phyloP scores from a whole-genome alignment of 352 stramenopile genomes.

The Phytopythium cucurbitacearum region DNA sequence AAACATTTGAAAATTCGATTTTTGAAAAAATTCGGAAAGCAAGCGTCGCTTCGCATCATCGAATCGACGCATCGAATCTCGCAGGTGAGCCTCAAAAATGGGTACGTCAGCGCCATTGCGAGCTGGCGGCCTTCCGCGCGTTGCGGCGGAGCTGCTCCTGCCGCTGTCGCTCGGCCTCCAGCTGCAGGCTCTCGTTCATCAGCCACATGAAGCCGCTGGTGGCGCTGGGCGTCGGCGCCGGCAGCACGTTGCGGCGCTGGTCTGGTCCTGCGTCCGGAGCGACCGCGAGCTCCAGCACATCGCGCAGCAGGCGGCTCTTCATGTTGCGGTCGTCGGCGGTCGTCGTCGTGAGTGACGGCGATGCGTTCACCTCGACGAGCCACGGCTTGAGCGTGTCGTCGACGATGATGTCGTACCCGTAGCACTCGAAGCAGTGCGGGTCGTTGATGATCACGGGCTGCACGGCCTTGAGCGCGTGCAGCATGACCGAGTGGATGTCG shows the following conservation, averaged over 20 bases:
- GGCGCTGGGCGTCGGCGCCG: conserved; percentile 37
- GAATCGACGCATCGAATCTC: too few relatives aligned
- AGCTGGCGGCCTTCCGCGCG: conserved; percentile 33
- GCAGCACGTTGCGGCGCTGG: conserved; percentile 30
- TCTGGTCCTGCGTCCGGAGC: conserved; percentile 37
- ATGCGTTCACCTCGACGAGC: conserved; percentile 89
- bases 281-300: conserved; percentile 67
- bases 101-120: conserved; percentile 21
- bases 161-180: conserved; percentile 45
- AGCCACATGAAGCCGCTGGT: conserved; percentile 72
- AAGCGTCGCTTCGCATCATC: too few relatives aligned
- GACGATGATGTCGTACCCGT: conserved; percentile 94
- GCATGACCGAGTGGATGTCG: conserved; percentile 77
- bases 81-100: background rate
- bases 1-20: too few relatives aligned
- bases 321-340: conserved; percentile 74
- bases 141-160: conserved; percentile 44
- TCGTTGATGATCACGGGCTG: conserved; percentile 94
- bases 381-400: conserved; percentile 91
- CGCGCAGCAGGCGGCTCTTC: conserved; percentile 66
- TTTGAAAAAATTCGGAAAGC: too few relatives aligned
- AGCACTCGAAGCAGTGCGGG: conserved; percentile 93
- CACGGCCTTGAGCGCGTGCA: conserved; percentile 83
- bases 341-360: conserved; percentile 66
- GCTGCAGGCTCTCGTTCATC: conserved; percentile 52